phyloP scores from a whole-genome alignment of 2,329 filamentous ascomycete species.

The Xylogone sp. region DNA sequence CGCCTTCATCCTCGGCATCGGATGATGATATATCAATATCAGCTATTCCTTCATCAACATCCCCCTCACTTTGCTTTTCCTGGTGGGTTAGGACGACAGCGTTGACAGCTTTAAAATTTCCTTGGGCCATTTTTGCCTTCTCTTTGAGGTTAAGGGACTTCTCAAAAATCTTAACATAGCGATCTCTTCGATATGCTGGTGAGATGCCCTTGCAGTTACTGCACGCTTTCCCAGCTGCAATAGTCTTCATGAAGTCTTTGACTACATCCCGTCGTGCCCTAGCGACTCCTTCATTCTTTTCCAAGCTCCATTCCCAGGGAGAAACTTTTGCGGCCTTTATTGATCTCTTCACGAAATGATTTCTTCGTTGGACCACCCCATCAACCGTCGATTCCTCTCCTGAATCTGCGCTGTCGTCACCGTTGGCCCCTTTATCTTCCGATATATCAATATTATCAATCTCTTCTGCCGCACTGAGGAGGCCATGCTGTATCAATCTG shows the following conservation, averaged over 20 bases:
- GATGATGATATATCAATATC: constrained; percentile 55
- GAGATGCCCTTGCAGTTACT: constrained; percentile 64
- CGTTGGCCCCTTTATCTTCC: constrained; percentile 14
- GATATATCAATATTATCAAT: constrained; percentile 34
- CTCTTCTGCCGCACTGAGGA: constrained; percentile 63
- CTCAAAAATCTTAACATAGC: constrained; percentile 90
- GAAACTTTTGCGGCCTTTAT: constrained; percentile 54
- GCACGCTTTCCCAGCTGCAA: constrained; percentile 69
- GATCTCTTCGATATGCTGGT: constrained; percentile 82
- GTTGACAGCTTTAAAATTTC: constrained; percentile 46
- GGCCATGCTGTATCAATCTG: constrained; percentile 77
- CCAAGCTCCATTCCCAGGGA: constrained; percentile 37
- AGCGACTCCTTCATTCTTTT: constrained; percentile 79
- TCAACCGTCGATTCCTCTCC: constrained; percentile 34
- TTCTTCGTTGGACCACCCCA: constrained; percentile 50
- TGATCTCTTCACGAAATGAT: constrained; percentile 68
- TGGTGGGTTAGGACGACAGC: constrained; percentile 33
- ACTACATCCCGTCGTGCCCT: constrained; percentile 74
- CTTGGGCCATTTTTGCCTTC: constrained; percentile 70
- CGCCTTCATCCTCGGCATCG: constrained; percentile 37
- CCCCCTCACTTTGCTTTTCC: constrained; percentile 31
- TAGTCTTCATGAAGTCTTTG: constrained; percentile 74
- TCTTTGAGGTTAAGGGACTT: constrained; percentile 73
- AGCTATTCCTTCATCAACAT: constrained; percentile 56
- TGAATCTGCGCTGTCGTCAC: constrained; percentile 17